A percentile compares a stretch with the other conserved stretches of the same genome.
Evolutionary conservation across 1,284 basidiomycete species (phyloP).

Genomic region (Cutaneotrichosporon daszewskae): DNA sequence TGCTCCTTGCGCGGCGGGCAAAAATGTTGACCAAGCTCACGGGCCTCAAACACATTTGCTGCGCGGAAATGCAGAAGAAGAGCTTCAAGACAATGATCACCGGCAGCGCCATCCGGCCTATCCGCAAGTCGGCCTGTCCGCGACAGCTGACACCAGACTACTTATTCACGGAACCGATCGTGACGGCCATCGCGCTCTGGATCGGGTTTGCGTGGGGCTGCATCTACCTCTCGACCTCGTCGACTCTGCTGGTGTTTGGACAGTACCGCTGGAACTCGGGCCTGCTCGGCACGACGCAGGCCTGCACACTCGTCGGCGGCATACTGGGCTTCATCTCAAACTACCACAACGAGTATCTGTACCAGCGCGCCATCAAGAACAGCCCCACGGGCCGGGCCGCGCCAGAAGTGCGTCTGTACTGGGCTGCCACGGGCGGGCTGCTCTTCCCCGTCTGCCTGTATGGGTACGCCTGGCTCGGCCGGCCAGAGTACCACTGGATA

Average conservation of each 20-base stretch:
- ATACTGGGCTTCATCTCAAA: constrained; percentile 68
- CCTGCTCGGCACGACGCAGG: constrained; percentile 36
- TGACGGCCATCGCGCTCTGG: constrained; percentile 48
- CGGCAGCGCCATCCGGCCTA: constrained; percentile 37
- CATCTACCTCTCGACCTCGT: constrained; percentile 37
- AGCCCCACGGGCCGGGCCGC: constrained; percentile 41
- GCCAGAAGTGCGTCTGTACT: constrained; percentile 51
- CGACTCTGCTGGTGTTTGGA: constrained; percentile 33
- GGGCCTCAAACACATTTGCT: constrained; percentile 40
- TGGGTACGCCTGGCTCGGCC: constrained; percentile 42
- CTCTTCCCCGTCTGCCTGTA: constrained; percentile 38
- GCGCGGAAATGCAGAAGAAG: constrained; percentile 38
- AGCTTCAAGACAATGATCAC: constrained; percentile 34
- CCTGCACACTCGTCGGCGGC: constrained; percentile 52
- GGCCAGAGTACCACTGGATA: constrained; percentile 32
- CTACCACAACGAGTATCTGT: constrained; percentile 43
- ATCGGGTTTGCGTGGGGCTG: constrained; percentile 47
- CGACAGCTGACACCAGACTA: constrained; percentile 21
- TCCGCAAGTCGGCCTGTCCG: constrained; percentile 24
- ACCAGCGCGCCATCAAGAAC: constrained; percentile 22
- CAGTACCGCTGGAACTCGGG: constrained; percentile 39
- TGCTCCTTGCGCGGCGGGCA: constrained; percentile 47
- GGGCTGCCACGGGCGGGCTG: constrained; percentile 42
- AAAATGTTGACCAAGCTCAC: constrained; percentile 43
- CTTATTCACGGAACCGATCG: constrained; percentile 50